A percentile compares a stretch with the other conserved stretches of the same genome.
Evolutionary conservation across 78 protist species (phyloP).

Genomic region (Dictyostelium citrinum): DNA sequence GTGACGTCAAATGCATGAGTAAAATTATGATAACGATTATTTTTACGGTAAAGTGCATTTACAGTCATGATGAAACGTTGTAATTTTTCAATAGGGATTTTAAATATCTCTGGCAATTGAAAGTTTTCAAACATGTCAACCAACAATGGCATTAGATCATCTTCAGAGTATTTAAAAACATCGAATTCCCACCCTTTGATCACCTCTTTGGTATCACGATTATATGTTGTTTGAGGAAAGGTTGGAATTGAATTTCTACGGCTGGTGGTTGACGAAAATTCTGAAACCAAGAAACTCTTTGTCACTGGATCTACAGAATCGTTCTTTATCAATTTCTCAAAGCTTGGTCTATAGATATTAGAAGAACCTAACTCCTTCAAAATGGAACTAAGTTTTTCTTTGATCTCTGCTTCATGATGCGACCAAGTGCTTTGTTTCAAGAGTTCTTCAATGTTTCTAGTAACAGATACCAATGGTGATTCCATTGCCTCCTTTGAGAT

Average conservation of each 20-base stretch:
- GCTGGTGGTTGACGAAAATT: neutral
- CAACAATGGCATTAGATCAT: constrained; percentile 71
- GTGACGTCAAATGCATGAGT: constrained; percentile 91
- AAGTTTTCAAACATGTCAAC: constrained; percentile 83
- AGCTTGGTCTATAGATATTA: constrained; percentile 65
- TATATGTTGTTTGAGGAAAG: constrained; percentile 42
- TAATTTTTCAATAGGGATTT: constrained; percentile 76
- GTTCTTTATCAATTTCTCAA: constrained; percentile 65
- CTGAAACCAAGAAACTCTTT: constrained; percentile 54
- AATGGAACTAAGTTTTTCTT: neutral
- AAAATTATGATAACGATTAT: constrained; percentile 90
- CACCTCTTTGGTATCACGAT: constrained; percentile 58
- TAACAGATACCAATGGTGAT: constrained; percentile 60
- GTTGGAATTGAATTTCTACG: constrained; percentile 75
- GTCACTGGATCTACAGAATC: constrained; percentile 68
- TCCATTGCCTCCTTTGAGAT: constrained; percentile 75
- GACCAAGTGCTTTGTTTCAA: constrained; percentile 43
- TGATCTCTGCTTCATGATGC: constrained; percentile 7
- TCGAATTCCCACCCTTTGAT: constrained; percentile 74
- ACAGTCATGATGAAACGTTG: constrained; percentile 73
- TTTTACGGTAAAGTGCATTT: constrained; percentile 44
- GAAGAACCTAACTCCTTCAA: constrained; percentile 50
- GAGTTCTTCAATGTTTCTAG: constrained; percentile 56
- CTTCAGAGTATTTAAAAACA: constrained; percentile 55
- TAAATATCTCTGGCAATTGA: constrained; percentile 51